These are phyloP conservation scores for Nidula microcarpa DNA, from an alignment of 768 basidiomycete genomes.

Conservation along the genomic window DNA sequence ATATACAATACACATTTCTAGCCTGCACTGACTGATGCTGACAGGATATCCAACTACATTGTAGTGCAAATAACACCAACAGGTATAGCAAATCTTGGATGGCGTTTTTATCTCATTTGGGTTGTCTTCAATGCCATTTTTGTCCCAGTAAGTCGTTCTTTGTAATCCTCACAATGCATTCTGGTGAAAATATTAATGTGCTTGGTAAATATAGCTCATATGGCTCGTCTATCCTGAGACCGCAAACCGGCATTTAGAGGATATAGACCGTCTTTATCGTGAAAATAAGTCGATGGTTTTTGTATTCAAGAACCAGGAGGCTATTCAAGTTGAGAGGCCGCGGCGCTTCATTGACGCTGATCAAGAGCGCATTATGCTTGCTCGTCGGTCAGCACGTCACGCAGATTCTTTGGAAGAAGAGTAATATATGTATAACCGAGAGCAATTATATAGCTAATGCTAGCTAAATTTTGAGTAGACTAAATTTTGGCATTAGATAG, in stretches of 20 bases:
- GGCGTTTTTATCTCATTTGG: conserved; percentile 51
- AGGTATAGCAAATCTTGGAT: conserved; percentile 42
- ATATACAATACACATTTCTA: neutral
- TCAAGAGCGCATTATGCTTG: conserved; percentile 16
- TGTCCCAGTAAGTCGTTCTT: conserved; percentile 30
- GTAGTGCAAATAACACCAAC: conserved; percentile 47
- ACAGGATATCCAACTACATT: conserved; percentile 43
- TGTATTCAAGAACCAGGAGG: conserved; percentile 39
- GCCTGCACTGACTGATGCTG: too few species aligned
- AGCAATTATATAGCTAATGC: neutral
- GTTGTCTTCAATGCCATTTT: conserved; percentile 44
- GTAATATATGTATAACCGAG: neutral
- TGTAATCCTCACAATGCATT: neutral
- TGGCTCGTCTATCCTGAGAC: conserved; percentile 49
- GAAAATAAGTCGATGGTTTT: conserved; percentile 38
- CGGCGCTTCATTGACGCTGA: conserved; percentile 39
- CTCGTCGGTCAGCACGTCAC: neutral
- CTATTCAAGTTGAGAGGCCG: conserved; percentile 37
- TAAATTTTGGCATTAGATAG: too few species aligned
- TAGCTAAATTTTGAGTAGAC: too few species aligned
- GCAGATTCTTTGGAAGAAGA: neutral
- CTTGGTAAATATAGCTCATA: conserved; percentile 24
- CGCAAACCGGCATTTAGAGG: conserved; percentile 45
- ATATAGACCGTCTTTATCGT: conserved; percentile 45
- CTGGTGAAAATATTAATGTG: neutral